A percentile compares a stretch with the other conserved stretches of the same genome.
Conservation (phyloP, 1,139 yeast species). For the Geotrichum restrictum region DNA sequence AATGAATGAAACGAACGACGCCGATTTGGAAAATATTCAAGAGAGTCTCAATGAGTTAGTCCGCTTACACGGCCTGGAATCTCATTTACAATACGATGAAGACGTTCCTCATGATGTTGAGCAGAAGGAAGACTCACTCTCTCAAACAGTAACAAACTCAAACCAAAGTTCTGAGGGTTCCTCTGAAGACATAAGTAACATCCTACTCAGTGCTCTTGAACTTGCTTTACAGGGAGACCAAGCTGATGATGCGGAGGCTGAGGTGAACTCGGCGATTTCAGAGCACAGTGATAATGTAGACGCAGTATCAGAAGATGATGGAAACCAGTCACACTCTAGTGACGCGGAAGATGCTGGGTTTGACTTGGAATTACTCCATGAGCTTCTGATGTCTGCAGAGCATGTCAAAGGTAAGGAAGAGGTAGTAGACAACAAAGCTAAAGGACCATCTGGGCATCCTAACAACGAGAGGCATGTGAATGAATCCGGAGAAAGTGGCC, state of each 20-base stretch:
- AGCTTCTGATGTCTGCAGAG: slow-evolving; percentile 16
- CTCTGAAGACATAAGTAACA: slow-evolving; percentile 17
- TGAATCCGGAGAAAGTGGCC: slow-evolving; percentile 32
- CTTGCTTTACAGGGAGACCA: slow-evolving; percentile 10
- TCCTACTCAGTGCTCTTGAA: slow-evolving; percentile 15
- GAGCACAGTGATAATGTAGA: not conserved
- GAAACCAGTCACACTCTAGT: too few relatives aligned
- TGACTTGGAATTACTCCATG: slow-evolving; percentile 16
- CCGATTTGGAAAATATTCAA: slow-evolving; percentile 8
- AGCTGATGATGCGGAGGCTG: not conserved
- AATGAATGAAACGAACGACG: not conserved
- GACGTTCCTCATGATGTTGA: not conserved
- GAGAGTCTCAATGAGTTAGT: slow-evolving; percentile 11
- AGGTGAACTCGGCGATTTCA: not conserved
- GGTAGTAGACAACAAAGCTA: not conserved
- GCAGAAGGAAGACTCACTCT: not conserved
- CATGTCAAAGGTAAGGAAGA: slow-evolving; percentile 15
- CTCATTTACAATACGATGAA: not conserved
- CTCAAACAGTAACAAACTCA: not conserved
- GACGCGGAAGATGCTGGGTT: slow-evolving; percentile 12
- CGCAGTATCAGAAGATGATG: not conserved
- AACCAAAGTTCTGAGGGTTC: not conserved
- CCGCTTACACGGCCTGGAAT: slow-evolving; percentile 5
- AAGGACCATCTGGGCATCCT: not conserved
- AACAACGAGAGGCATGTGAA: slow-evolving; percentile 17